These are phyloP conservation scores for Suillus placidus DNA, from an alignment of 768 basidiomycete species.

Conservation along the genomic window DNA sequence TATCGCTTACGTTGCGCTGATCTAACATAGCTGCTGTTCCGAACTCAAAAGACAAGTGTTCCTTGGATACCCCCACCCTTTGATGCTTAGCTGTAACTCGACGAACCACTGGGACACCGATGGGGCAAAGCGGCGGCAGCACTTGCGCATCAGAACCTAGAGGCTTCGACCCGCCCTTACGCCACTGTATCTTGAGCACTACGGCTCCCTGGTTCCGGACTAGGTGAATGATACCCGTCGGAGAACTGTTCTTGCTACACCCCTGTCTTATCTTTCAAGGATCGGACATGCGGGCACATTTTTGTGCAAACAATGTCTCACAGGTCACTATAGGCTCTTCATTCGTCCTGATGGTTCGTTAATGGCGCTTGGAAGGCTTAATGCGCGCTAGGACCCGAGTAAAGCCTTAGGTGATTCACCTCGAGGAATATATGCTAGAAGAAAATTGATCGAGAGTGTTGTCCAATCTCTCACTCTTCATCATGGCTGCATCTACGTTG, in stretches of 20 bases:
- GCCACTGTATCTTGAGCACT: neutral
- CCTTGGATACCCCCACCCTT: neutral
- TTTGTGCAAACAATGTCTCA: neutral
- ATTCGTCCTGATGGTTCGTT: neutral
- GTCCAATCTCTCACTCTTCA: neutral
- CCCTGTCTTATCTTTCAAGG: neutral
- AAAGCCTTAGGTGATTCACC: neutral
- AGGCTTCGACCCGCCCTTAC: neutral
- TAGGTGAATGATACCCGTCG: neutral
- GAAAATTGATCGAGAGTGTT: neutral
- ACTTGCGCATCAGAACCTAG: neutral
- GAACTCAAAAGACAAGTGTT: neutral
- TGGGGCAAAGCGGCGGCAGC: neutral
- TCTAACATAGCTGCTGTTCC: neutral
- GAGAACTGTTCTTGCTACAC: neutral
- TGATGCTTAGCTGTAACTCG: neutral
- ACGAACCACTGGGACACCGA: neutral
- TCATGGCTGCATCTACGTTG: neutral
- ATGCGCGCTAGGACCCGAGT: neutral
- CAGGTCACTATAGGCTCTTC: neutral
- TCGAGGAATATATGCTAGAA: neutral
- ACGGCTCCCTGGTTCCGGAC: neutral
- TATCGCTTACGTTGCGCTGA: neutral
- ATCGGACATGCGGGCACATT: neutral
- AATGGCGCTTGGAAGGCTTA: neutral